These are phyloP conservation scores for Fraxinus greggii DNA, from an alignment of 305 asterid genomes.

Conservation along the genomic window DNA sequence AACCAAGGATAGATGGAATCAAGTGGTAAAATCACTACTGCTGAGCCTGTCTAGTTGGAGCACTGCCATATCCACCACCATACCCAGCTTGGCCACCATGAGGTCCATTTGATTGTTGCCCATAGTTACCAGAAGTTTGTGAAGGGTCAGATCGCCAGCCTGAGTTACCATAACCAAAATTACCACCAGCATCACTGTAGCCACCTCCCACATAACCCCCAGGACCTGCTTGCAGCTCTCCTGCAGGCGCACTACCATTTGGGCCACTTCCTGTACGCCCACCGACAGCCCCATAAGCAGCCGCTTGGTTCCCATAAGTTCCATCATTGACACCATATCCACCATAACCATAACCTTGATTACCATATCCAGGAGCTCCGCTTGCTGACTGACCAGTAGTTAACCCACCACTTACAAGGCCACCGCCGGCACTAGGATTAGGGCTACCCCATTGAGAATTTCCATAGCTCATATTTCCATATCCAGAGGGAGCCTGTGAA, in stretches of 20 bases:
- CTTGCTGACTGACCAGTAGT: conserved; percentile 67
- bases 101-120: conserved; percentile 38
- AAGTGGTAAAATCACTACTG: conserved; percentile 44
- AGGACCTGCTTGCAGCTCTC: conserved; percentile 50
- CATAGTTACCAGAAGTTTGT: conserved; percentile 55
- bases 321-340: conserved; percentile 70
- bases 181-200: conserved; percentile 65
- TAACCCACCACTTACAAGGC: conserved; percentile 48
- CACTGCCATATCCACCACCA: conserved; percentile 58
- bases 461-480: conserved; percentile 70
- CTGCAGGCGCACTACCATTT: conserved; percentile 47
- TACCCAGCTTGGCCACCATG: conserved; percentile 58
- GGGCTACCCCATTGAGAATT: conserved; percentile 60
- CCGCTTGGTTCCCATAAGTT: conserved; percentile 47
- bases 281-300: conserved; percentile 62
- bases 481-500: conserved; percentile 64
- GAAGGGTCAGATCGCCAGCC: conserved; percentile 79
- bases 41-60: conserved; percentile 53
- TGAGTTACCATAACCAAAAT: conserved; percentile 52
- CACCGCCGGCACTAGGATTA: conserved; percentile 33
- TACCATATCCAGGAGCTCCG: conserved; percentile 70
- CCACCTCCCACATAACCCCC: conserved; percentile 58
- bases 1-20: conserved; percentile 17
- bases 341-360: conserved; percentile 81
- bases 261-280: conserved; percentile 71